A percentile compares a stretch with the other conserved stretches of the same genome.
Evolutionary conservation across 495 filamentous ascomycete genomes (phyloP).

Genomic region (Aspergillus ostianus): DNA sequence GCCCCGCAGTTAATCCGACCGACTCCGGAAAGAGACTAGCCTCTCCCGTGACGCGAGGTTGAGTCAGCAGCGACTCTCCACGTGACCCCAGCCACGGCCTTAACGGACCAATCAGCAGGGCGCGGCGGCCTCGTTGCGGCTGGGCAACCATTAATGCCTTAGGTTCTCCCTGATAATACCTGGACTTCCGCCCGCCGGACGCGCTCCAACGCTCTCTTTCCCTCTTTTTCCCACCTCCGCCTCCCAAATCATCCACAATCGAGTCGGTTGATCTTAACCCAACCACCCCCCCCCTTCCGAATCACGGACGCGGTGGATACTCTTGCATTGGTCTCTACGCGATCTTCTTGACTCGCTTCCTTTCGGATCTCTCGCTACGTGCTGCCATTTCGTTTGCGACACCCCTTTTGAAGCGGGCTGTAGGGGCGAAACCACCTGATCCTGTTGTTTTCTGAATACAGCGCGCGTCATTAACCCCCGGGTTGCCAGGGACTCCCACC

Average conservation of each 20-base stretch:
- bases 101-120: conserved; percentile 6
- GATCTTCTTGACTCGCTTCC: conserved; percentile 5
- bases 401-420: conserved; percentile 8
- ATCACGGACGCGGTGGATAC: conserved; percentile 10
- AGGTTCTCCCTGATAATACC: not conserved
- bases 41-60: not conserved
- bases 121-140: conserved; percentile 8
- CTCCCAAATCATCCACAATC: conserved; percentile 4
- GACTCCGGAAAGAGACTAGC: conserved; percentile 14
- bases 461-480: conserved; percentile 33
- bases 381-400: not conserved
- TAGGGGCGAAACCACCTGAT: conserved; percentile 20
- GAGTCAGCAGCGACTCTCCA: conserved; percentile 7
- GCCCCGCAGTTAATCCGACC: not conserved
- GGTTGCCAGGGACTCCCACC: conserved; percentile 30
- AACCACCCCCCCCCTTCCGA: conserved; percentile 9
- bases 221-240: conserved; percentile 13
- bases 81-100: conserved; percentile 27
- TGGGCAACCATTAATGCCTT: conserved; percentile 10
- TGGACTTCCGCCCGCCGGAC: conserved; percentile 9
- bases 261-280: not conserved
- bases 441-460: conserved; percentile 38
- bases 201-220: conserved; percentile 12
- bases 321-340: conserved; percentile 8
- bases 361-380: not conserved